Percentiles rank a stretch among this genome's conserved stretches.
phyloP scores from a whole-genome alignment of 2,329 filamentous ascomycete species.

The Thielaviopsis ethacetica region DNA sequence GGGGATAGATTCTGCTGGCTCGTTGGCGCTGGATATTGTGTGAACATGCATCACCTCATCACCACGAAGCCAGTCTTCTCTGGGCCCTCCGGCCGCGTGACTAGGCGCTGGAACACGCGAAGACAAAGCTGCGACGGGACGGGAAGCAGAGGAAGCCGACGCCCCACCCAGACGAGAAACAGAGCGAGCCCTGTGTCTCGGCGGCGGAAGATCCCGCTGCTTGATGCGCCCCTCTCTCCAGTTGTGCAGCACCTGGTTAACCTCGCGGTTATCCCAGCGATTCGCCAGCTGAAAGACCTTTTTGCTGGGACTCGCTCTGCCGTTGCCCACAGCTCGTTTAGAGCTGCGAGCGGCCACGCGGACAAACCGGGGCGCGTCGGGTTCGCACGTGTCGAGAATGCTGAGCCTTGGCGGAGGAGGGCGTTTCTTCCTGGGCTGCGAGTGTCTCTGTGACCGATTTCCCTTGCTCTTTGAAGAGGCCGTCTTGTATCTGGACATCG shows the following conservation, averaged over 20 bases:
- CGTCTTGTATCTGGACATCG: background rate
- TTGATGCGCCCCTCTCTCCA: slow-evolving; percentile 39
- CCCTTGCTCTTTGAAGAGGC: background rate
- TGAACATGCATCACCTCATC: background rate
- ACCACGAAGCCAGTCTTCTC: background rate
- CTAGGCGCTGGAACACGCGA: too few species aligned
- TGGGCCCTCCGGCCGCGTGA: background rate
- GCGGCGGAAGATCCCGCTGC: slow-evolving; percentile 3
- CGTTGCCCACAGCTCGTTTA: slow-evolving; percentile 28
- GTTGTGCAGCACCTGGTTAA: slow-evolving; percentile 31
- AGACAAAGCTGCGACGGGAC: too few species aligned
- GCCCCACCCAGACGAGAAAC: background rate
- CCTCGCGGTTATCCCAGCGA: slow-evolving; percentile 44
- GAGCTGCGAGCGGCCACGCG: slow-evolving; percentile 44
- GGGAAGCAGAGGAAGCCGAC: too few species aligned
- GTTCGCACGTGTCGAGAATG: slow-evolving; percentile 43
- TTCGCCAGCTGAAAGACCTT: slow-evolving; percentile 46
- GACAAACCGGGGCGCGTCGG: slow-evolving; percentile 38
- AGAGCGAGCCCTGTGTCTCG: background rate
- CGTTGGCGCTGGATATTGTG: background rate
- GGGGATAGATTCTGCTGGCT: background rate
- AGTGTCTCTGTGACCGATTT: background rate
- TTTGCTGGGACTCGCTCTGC: slow-evolving; percentile 35
- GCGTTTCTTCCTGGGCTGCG: slow-evolving; percentile 7
- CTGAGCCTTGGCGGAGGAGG: slow-evolving; percentile 31